phyloP scores from a whole-genome alignment of 2,329 filamentous ascomycete genomes.

The Metarhizium brunneum region DNA sequence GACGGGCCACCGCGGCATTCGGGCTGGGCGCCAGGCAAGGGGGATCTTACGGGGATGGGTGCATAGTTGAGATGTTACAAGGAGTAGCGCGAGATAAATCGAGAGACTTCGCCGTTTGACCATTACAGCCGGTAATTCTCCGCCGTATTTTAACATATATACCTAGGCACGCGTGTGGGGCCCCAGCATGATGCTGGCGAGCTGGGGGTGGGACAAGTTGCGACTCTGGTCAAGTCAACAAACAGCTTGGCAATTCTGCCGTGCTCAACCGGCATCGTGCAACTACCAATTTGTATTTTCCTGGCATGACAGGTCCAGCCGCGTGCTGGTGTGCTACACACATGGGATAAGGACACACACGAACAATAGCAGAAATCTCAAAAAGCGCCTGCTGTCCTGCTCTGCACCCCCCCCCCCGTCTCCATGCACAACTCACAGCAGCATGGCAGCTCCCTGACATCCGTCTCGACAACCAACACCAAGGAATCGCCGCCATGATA shows the following conservation, averaged over 20 bases:
- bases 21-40: conserved; percentile 52
- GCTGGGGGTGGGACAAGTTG: too few species aligned
- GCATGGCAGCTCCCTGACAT: not conserved
- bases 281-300: too few species aligned
- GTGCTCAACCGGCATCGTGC: too few species aligned
- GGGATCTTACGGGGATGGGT: conserved; percentile 48
- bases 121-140: conserved; percentile 45
- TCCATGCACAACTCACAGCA: not conserved
- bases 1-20: conserved; percentile 54
- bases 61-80: conserved; percentile 21
- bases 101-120: conserved; percentile 52
- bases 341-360: not conserved
- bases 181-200: too few species aligned
- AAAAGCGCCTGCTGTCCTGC: too few species aligned
- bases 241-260: too few species aligned
- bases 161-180: not conserved
- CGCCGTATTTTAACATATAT: conserved; percentile 14
- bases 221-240: too few species aligned
- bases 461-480: not conserved
- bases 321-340: too few species aligned
- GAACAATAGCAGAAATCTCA: not conserved
- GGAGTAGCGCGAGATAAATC: conserved; percentile 30
- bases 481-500: conserved; percentile 34
- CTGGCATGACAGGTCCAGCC: too few species aligned
- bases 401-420: not conserved